Base-by-base conservation (phyloP, 345 rosid genomes). In the Syzygium oleosum region DNA sequence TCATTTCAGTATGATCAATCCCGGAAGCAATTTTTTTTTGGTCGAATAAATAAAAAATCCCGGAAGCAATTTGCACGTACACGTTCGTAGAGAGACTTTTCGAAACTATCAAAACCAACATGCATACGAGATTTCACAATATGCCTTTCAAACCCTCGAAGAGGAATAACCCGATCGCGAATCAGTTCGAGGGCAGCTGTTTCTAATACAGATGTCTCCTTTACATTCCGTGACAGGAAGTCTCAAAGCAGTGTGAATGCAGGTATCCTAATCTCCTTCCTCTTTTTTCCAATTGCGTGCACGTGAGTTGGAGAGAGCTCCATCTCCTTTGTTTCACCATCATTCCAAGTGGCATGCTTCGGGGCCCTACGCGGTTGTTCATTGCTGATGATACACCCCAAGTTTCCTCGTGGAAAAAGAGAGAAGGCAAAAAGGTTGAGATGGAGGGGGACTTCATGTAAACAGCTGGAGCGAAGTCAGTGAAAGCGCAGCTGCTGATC, bases 381-480 rank as follows among this genome's bases (percentile, higher is more conserved):
- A 34, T 73, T 34, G 80, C 80, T 19, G 49, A 73, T 73, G 46
- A 73, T 34, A 31, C 43, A 5, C 23, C 49, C 80, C 13, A 21
- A 10, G 25, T 19, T 34, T 34, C 9, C 13, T 6, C 19, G 46
- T 73, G 80, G 80, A 31, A 31, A 65, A 31, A 65, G 41, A 34
- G 80, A 19, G 15, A 11, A 9, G 22, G 19, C 8, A n/a, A 29
- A 29, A 29, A 7, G 38, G 38, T 38, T 2, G 7, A 14, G 41
- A 10, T 34, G 6, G 21, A 0, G 38, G 19, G 11, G 11, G 6
- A 11, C 11, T 73, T 73, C 46, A 34, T 34, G 79, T 34, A 68
- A 68, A 34, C 80, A 73, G 80, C 80, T 73, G 80, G 80, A 73
- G 80, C 46, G 25, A 34, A 73, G 80, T 38, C 80, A 19, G 80